Evolutionary conservation across 306 rosid species (phyloP), one percentile per base, ranked within the genome.

Genomic region (Casuarina glauca): DNA sequence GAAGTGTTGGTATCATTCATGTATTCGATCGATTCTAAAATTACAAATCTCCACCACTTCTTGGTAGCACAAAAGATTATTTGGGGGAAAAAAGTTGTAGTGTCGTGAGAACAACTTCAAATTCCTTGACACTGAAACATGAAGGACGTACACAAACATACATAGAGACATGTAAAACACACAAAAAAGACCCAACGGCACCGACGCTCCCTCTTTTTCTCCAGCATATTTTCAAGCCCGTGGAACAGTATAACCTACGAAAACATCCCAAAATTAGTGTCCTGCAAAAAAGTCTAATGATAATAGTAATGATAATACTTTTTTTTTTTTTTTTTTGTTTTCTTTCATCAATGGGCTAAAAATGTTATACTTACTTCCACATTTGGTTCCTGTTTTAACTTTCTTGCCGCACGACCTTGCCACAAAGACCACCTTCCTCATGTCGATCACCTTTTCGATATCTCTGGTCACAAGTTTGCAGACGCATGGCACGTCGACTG

Each of bases 351-450:
- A 5, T 46, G 9, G 13, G 3, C 9, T 8, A 13, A 49, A 49
- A 49, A 49, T 49, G 52, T 26, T 26, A 50, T 5, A 26, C 76
- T 78, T 78, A 88, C 90, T 57, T 73, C 92, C 92, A 74, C 90
- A 86, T 6, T 78, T 80, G 43, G 69, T 51, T 76, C 92, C 86
- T 0, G 87, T n/a, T 5, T 73, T 70, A 78, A 89, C 16, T 0
- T 53, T 73, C 81, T 78, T 53, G 6, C 88, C 92, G 67, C 92
- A 86, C n/a, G 74, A 32, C 0, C 81, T 42, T 38, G 81, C 88
- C 6, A 86, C 86, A 55, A 7, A 82, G 61, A 86, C 45, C 0
- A 44, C 76, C 79, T 89, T 89, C 0, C 45, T 69, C 77, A 86
- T 2, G 61, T 84, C 80, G 0, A 89, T 41, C 3, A 70, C 19